These are phyloP conservation scores for Moniliophthora roreri DNA, from an alignment of 1,284 basidiomycete species.

Conservation along the genomic window DNA sequence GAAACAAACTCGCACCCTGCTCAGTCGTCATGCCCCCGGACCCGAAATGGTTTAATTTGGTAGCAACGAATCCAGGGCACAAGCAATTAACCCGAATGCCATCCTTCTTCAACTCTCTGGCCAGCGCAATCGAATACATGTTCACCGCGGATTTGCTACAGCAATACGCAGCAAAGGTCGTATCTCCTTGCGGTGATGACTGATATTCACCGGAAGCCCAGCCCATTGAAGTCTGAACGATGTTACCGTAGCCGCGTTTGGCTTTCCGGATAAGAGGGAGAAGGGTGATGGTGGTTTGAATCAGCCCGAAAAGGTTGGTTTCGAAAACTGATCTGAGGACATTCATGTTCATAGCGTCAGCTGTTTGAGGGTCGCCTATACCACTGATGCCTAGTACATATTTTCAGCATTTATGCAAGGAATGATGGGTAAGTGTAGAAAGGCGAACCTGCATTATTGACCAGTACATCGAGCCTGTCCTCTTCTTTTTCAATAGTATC, in stretches of 20 bases:
- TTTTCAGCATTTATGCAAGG: too few relatives aligned
- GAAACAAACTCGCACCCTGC: slow-evolving; percentile 35
- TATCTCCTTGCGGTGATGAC: slow-evolving; percentile 7
- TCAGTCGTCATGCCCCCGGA: slow-evolving; percentile 34
- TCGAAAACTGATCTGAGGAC: slow-evolving; percentile 37
- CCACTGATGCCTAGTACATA: slow-evolving; percentile 27
- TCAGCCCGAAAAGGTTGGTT: slow-evolving; percentile 37
- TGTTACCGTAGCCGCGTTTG: slow-evolving; percentile 13
- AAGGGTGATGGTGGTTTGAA: slow-evolving; percentile 35
- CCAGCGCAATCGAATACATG: slow-evolving; percentile 16
- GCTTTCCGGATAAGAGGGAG: slow-evolving; percentile 33
- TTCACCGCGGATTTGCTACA: slow-evolving; percentile 18
- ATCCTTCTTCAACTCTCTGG: slow-evolving; percentile 19
- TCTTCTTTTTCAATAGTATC: slow-evolving; percentile 37
- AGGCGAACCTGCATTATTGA: slow-evolving; percentile 50
- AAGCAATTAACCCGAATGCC: slow-evolving; percentile 33
- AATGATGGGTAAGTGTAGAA: not conserved
- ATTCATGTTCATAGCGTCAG: slow-evolving; percentile 29
- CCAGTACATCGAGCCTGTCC: slow-evolving; percentile 44
- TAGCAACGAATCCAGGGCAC: slow-evolving; percentile 41
- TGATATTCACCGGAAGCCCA: slow-evolving; percentile 56
- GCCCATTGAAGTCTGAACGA: slow-evolving; percentile 30
- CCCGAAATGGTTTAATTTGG: slow-evolving; percentile 37
- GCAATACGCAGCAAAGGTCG: slow-evolving; percentile 17
- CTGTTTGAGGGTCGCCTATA: slow-evolving; percentile 32